Conservation (phyloP, 2,329 filamentous ascomycete genomes). For the Plectosphaerella plurivora region DNA sequence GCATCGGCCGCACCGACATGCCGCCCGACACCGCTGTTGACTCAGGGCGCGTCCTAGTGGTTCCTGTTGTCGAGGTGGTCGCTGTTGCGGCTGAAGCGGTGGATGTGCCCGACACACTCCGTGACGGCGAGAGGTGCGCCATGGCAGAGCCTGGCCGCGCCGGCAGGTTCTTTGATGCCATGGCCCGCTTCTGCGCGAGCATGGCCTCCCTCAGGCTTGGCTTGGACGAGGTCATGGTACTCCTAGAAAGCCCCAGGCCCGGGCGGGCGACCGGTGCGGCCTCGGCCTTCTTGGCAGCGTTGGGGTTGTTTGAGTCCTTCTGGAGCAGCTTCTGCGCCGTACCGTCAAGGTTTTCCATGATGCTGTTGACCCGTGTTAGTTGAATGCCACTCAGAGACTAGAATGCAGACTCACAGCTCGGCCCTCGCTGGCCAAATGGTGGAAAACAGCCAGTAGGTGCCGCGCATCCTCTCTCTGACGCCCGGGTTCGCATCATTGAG, state of each 20-base stretch:
- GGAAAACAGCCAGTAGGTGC: constrained; percentile 82
- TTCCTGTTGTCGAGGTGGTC: constrained; percentile 27
- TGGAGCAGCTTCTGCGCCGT: constrained; percentile 77
- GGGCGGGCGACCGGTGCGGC: constrained; percentile 45
- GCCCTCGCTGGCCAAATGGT: constrained; percentile 73
- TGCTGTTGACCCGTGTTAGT: constrained; percentile 37
- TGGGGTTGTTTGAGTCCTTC: constrained; percentile 79
- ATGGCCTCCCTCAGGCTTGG: constrained; percentile 77
- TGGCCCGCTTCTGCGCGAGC: constrained; percentile 71
- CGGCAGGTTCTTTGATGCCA: constrained; percentile 47
- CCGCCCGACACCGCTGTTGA: constrained; percentile 43
- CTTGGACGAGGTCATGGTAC: constrained; percentile 53
- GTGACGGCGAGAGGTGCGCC: constrained; percentile 43
- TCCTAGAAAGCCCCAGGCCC: constrained; percentile 58
- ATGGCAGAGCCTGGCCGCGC: constrained; percentile 59
- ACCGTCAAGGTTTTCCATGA: constrained; percentile 72
- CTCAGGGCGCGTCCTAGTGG: constrained; percentile 36
- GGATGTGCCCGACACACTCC: constrained; percentile 36
- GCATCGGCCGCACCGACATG: constrained; percentile 60
- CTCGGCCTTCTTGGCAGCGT: constrained; percentile 50
- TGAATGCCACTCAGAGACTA: constrained; percentile 4
- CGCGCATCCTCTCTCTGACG: constrained; percentile 80
- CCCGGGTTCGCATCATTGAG: constrained; percentile 86
- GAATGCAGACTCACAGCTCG: constrained; percentile 53
- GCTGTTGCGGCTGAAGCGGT: constrained; percentile 27